Evolutionary conservation across 352 stramenopile species (phyloP), one percentile per base, ranked within the genome.

Genomic region (Pythium diclinum): DNA sequence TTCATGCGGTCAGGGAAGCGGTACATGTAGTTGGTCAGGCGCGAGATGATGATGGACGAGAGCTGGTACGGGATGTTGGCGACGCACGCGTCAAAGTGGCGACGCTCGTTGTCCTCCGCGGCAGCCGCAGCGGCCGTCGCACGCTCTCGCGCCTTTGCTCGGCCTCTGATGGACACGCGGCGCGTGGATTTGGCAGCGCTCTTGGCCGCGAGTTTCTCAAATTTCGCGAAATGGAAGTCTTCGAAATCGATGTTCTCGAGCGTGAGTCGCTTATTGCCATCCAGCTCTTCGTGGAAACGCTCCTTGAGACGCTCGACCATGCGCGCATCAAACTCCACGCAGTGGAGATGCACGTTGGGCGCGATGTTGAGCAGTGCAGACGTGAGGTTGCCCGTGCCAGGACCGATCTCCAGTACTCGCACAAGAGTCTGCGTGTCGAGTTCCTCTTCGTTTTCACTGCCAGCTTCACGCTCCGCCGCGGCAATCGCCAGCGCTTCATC

Each of bases 1-100:
- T 79, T 72, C 56, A 91, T 79, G 13, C 58, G 75, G 25, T 72
- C 71, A 0, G 81, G 74, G 56, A 83, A 88, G 21, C 65, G 64
- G 58, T 83, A 76, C 75, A 91, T 87, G 69, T 91, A 88, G 64
- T 60, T 89, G n/a, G 74, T 81, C 8, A 96, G 72, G 23, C 85
- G 71, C 25, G 78, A 88, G 46, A 96, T 74, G 55, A 96, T 81
- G 21, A 92, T 70, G 1, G 87, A 96, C 59, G 85, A 94, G 42
- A 96, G 76, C 42, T 96, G 82, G 69, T 96, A 96, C 64, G 87
- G 87, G 40, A 96, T 91, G 61, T 96, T 96, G 52, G 87, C 87
- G 6, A 94, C 85, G 21, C 83, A 92, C 34, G 82, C 82, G 61
- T 94, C 81, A 33, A 92, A 82, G 16, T 56, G 61, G 19, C 68